Conservation (phyloP, 2,329 filamentous ascomycete genomes). For the Microdochium paspali region DNA sequence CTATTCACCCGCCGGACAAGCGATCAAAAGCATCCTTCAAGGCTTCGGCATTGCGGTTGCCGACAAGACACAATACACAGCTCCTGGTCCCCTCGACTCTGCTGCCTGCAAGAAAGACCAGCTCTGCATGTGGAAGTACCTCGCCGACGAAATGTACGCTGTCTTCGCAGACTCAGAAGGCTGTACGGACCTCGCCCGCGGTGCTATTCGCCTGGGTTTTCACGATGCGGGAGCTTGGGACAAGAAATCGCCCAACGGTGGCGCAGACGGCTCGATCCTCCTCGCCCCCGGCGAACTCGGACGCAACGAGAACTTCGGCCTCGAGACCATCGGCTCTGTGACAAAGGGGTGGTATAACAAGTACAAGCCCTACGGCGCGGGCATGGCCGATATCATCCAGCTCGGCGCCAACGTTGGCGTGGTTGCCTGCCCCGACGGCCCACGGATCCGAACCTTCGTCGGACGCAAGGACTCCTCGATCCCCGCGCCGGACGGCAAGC, state of each 20-base stretch:
- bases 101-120: constrained; percentile 13
- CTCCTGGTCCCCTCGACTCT: constrained; percentile 12
- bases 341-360: constrained; percentile 27
- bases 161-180: constrained; percentile 10
- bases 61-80: constrained; percentile 3
- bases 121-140: constrained; percentile 30
- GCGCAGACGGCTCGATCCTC: constrained; percentile 35
- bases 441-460: constrained; percentile 35
- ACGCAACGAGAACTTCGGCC: constrained; percentile 32
- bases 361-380: constrained; percentile 26
- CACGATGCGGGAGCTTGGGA: constrained; percentile 36
- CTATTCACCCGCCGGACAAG: constrained; percentile 7
- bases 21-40: constrained; percentile 14
- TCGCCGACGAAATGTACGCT: constrained; percentile 22
- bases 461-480: constrained; percentile 33
- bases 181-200: constrained; percentile 30
- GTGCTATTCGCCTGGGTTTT: constrained; percentile 34
- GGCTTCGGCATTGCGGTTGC: constrained; percentile 7
- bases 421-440: constrained; percentile 40
- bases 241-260: constrained; percentile 24
- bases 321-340: constrained; percentile 28
- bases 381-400: constrained; percentile 44
- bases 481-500: constrained; percentile 29
- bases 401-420: constrained; percentile 36
- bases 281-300: constrained; percentile 25